Evolutionary conservation across 352 stramenopile species (phyloP).

Genomic region (Phytophthora crassamura): DNA sequence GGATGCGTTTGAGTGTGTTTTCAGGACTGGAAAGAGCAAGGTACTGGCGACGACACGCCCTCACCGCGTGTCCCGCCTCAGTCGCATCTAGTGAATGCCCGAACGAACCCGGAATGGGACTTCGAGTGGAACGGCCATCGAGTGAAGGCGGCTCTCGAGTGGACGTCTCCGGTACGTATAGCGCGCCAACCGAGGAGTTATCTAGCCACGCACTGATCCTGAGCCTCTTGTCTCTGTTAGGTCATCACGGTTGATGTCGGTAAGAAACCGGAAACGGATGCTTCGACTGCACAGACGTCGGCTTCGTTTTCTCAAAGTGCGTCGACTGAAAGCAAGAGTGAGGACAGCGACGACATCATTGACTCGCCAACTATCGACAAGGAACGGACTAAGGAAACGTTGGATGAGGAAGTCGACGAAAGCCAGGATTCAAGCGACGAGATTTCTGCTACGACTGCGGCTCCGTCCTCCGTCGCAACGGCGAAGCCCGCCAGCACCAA

Average conservation of each 20-base stretch:
- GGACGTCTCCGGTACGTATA: constrained; percentile 65
- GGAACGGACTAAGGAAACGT: constrained; percentile 7
- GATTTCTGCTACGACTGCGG: neutral
- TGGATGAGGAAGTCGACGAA: constrained; percentile 21
- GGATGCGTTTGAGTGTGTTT: constrained; percentile 1
- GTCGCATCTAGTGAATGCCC: constrained; percentile 84
- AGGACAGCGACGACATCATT: constrained; percentile 24
- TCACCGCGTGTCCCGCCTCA: constrained; percentile 76
- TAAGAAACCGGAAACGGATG: constrained; percentile 4
- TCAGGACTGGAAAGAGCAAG: constrained; percentile 72
- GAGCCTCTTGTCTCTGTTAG: constrained; percentile 19
- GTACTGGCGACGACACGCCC: constrained; percentile 49
- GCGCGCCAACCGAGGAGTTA: neutral
- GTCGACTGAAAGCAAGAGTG: constrained; percentile 18
- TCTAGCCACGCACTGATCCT: constrained; percentile 3
- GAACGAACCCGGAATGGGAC: constrained; percentile 72
- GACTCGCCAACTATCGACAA: constrained; percentile 6
- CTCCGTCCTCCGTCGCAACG: constrained; percentile 4
- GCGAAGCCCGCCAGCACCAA: constrained; percentile 11
- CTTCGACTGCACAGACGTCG: neutral
- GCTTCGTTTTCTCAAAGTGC: constrained; percentile 7
- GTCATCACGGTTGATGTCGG: constrained; percentile 40
- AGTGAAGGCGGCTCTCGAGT: constrained; percentile 64
- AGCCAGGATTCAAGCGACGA: constrained; percentile 30
- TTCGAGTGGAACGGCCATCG: constrained; percentile 73